Base-by-base conservation (phyloP, 495 filamentous ascomycete genomes). In the Neurospora sp. region DNA sequence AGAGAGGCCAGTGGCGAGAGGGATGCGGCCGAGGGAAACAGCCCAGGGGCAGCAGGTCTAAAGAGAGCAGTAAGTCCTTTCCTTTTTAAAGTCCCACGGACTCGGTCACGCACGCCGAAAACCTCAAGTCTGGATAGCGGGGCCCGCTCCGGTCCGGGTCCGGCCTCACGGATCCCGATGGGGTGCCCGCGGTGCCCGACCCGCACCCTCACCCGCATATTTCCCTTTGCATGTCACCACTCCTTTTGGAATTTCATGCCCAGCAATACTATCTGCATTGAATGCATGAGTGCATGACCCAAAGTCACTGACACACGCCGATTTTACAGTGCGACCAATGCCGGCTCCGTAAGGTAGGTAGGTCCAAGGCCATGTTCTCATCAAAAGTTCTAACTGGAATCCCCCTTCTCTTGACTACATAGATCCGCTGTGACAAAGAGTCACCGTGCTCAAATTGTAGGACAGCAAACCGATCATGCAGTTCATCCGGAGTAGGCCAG, bases 401-500 rank as follows among this genome's bases (percentile, higher is more conserved):
- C 27, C 7, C 16, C 14, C 22, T 10, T 27, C 5, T 3, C 14
- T 61, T 61, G 27, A 27, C 78, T 39, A 78, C 39, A 12, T 72
- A 92, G 83, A 90, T 91, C 45, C 89, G 89, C 38, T 92, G 90
- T 75, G 88, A 92, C 78, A 92, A 90, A 75, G 85, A 86, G 27
- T 85, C 84, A 22, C 90, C 90, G 27, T 92, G 90, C 76, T 87
- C 88, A 6, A 90, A 89, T 77, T 92, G 90, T 78, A 85, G 85
- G 70, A 87, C 86, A 3, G 89, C 88, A 14, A 86, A 87, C 74
- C 78, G 85, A 16, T 59, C 76, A 10, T 86, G 85, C 74, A 88
- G 88, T 72, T 90, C 88, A 1, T 90, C 88, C 10, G 88, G 87
- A 0, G 83, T 85, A 20, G 87, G 87, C 27, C 89, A 88, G 75